A percentile compares a stretch with the other conserved stretches of the same genome.
These are phyloP conservation scores for Aureobasidium melanogenum DNA, from an alignment of 2,329 filamentous ascomycete species.

Conservation along the genomic window DNA sequence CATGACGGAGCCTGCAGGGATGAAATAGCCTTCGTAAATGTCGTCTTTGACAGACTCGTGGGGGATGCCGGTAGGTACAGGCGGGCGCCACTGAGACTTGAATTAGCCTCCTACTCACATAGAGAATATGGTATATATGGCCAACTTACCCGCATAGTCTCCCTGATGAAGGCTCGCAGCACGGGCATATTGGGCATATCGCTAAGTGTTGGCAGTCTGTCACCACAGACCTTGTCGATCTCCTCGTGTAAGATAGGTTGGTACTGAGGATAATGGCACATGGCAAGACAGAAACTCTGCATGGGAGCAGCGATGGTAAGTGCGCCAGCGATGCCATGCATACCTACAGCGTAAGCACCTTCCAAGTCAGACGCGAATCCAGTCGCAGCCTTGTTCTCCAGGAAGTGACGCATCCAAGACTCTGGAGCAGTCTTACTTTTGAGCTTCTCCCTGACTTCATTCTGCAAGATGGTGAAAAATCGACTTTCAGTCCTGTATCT, in stretches of 20 bases:
- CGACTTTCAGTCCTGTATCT: conserved; percentile 34
- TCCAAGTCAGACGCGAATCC: conserved; percentile 36
- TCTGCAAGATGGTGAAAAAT: conserved; percentile 38
- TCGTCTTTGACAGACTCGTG: conserved; percentile 20
- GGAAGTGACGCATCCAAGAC: conserved; percentile 37
- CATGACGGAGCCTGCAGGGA: conserved; percentile 19
- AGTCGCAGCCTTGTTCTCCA: conserved; percentile 31
- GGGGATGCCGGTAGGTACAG: conserved; percentile 35
- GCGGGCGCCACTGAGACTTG: conserved; percentile 46
- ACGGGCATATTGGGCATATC: conserved; percentile 45
- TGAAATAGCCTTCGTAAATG: conserved; percentile 21
- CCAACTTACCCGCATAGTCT: conserved; percentile 26
- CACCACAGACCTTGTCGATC: conserved; percentile 47
- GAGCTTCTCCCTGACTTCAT: conserved; percentile 31
- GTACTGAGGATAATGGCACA: conserved; percentile 36
- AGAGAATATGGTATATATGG: not conserved
- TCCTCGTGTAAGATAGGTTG: conserved; percentile 43
- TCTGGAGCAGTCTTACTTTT: conserved; percentile 20
- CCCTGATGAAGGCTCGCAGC: conserved; percentile 48
- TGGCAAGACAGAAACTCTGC: conserved; percentile 39
- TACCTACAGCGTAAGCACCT: conserved; percentile 38
- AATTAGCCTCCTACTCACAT: not conserved
- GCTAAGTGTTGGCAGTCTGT: conserved; percentile 42
- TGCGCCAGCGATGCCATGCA: conserved; percentile 40
- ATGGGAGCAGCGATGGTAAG: conserved; percentile 39